phyloP scores from a whole-genome alignment of 2,329 filamentous ascomycete species.

The Microsporum audouinii region DNA sequence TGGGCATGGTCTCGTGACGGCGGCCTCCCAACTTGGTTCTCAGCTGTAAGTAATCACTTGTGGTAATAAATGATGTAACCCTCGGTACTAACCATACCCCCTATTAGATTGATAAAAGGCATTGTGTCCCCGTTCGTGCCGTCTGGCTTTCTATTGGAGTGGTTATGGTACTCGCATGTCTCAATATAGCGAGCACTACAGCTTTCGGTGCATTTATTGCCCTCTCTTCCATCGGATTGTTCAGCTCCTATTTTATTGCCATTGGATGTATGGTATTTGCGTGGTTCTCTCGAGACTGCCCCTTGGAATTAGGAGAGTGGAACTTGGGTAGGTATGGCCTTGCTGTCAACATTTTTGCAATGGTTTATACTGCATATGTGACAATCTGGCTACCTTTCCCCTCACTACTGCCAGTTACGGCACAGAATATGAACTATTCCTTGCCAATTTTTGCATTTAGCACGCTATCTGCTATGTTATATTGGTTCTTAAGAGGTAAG shows the following conservation, averaged over 20 bases:
- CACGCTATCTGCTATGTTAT: constrained; percentile 12
- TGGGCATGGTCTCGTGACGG: constrained; percentile 43
- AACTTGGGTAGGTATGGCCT: constrained; percentile 22
- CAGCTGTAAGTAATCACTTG: constrained; percentile 16
- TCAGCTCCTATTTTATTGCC: constrained; percentile 32
- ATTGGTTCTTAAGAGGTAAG: constrained; percentile 13
- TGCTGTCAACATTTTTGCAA: constrained; percentile 26
- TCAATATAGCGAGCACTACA: constrained; percentile 31
- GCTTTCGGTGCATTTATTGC: constrained; percentile 33
- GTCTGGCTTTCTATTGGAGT: constrained; percentile 26
- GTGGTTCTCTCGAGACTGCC: constrained; percentile 18
- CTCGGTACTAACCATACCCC: constrained; percentile 10
- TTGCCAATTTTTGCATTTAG: constrained; percentile 23
- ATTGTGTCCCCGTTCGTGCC: constrained; percentile 29
- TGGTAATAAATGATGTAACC: background rate
- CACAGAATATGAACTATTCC: constrained; percentile 31
- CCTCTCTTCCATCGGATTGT: constrained; percentile 29
- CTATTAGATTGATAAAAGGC: constrained; percentile 22
- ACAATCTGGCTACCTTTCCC: constrained; percentile 28
- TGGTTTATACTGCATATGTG: constrained; percentile 25
- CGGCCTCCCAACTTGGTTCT: constrained; percentile 33
- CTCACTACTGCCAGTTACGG: constrained; percentile 24
- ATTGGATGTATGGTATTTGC: constrained; percentile 27
- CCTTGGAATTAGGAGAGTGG: constrained; percentile 22
- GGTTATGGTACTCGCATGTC: constrained; percentile 25